Percentiles rank a stretch among this genome's conserved stretches.
These are phyloP conservation scores for Apiotrichum porosum DNA, from an alignment of 1,284 basidiomycete species.

Conservation along the genomic window DNA sequence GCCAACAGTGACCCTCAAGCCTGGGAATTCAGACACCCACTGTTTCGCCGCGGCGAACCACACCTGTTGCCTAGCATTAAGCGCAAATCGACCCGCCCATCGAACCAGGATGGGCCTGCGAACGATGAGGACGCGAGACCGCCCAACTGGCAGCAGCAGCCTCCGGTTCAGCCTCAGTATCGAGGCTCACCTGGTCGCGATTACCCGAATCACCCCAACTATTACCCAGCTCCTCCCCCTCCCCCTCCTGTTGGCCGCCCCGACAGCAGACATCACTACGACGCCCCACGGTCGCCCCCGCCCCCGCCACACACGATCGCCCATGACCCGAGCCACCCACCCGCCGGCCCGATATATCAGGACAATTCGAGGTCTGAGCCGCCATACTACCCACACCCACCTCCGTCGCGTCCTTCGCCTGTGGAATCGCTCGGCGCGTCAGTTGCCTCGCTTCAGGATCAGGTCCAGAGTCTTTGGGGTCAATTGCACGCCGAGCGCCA, in stretches of 20 bases:
- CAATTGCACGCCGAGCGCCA: slow-evolving; percentile 31
- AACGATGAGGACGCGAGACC: too few species aligned
- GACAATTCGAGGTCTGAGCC: slow-evolving; percentile 23
- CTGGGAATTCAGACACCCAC: slow-evolving; percentile 50
- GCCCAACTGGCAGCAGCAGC: too few species aligned
- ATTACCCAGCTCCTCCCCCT: not conserved
- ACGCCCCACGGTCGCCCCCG: not conserved
- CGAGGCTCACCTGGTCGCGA: too few species aligned
- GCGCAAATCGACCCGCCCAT: slow-evolving; percentile 42
- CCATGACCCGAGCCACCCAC: too few species aligned
- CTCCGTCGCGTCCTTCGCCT: slow-evolving; percentile 8
- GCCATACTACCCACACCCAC: slow-evolving; percentile 14
- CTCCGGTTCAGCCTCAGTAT: too few species aligned
- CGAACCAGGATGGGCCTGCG: too few species aligned
- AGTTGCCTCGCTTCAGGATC: slow-evolving; percentile 31
- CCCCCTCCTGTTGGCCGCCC: not conserved
- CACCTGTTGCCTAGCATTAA: slow-evolving; percentile 47
- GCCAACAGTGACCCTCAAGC: slow-evolving; percentile 42
- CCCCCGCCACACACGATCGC: too few species aligned
- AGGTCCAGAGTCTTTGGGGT: slow-evolving; percentile 23
- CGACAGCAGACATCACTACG: too few species aligned
- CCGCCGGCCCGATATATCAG: too few species aligned
- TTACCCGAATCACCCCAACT: too few species aligned
- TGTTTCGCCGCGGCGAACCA: slow-evolving; percentile 48
- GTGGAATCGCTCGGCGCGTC: slow-evolving; percentile 20